A percentile compares a stretch with the other conserved stretches of the same genome.
Evolutionary conservation across 371 early-diverging fungal species (phyloP).

Genomic region (Mortierella polycephala): DNA sequence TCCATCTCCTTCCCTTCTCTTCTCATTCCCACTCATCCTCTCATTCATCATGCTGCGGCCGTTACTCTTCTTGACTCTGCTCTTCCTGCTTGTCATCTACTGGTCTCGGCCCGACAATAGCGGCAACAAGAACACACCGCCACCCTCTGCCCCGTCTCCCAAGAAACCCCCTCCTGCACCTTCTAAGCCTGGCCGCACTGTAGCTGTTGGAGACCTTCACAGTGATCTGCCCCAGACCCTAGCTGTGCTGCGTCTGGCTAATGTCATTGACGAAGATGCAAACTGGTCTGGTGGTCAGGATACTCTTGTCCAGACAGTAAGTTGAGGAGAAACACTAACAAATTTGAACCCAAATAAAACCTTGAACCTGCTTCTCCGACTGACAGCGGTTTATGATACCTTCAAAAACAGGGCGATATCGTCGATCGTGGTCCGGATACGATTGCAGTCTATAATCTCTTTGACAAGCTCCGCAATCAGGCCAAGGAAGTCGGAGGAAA

Average conservation of each 20-base stretch:
- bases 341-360: too few species aligned
- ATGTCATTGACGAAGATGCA: constrained; percentile 63
- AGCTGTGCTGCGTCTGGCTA: constrained; percentile 69
- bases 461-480: constrained; percentile 68
- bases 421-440: constrained; percentile 82
- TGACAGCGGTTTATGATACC: too few species aligned
- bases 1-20: too few species aligned
- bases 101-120: too few species aligned
- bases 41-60: too few species aligned
- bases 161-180: background rate
- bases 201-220: constrained; percentile 85
- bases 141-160: too few species aligned
- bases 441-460: constrained; percentile 68
- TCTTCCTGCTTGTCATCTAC: too few species aligned
- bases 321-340: background rate
- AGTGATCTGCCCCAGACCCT: constrained; percentile 71
- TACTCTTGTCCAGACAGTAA: constrained; percentile 68
- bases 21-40: too few species aligned
- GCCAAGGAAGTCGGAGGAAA: constrained; percentile 67
- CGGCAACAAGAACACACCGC: too few species aligned
- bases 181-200: constrained; percentile 59
- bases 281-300: constrained; percentile 73
- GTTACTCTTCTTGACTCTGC: too few species aligned
- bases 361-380: too few species aligned
- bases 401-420: constrained; percentile 69